Conservation (phyloP, 768 basidiomycete genomes). For the Russula ochroleuca region DNA sequence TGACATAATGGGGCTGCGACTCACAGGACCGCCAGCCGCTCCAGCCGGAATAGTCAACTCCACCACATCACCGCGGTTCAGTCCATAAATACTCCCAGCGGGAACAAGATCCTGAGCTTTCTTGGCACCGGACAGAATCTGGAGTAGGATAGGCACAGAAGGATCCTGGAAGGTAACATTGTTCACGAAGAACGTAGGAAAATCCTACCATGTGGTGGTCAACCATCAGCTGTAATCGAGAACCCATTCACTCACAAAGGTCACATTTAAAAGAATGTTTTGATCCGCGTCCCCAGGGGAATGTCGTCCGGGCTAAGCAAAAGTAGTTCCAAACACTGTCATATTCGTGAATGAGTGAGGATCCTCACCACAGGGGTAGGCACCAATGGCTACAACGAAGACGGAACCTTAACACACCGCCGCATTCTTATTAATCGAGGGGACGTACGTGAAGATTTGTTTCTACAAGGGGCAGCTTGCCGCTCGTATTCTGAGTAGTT, state of each 20-base stretch:
- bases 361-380: too few relatives aligned
- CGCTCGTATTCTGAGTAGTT: too few relatives aligned
- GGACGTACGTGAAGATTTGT: too few relatives aligned
- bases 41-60: neutral
- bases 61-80: neutral
- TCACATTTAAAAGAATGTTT: neutral
- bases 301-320: neutral
- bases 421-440: too few relatives aligned
- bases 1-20: neutral
- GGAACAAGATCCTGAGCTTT: neutral
- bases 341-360: too few relatives aligned
- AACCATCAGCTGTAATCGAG: neutral
- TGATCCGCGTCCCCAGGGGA: neutral
- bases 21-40: neutral
- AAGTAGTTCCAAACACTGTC: neutral
- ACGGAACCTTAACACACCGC: too few relatives aligned
- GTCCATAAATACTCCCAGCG: neutral
- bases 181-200: neutral
- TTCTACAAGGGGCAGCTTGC: too few relatives aligned
- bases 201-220: neutral
- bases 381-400: too few relatives aligned
- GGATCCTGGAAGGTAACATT: neutral
- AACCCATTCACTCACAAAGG: neutral
- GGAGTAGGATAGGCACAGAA: slow-evolving; percentile 10
- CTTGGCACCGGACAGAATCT: neutral